These are phyloP conservation scores for Leccinum subfulvum DNA, from an alignment of 1,284 basidiomycete genomes.

Conservation along the genomic window DNA sequence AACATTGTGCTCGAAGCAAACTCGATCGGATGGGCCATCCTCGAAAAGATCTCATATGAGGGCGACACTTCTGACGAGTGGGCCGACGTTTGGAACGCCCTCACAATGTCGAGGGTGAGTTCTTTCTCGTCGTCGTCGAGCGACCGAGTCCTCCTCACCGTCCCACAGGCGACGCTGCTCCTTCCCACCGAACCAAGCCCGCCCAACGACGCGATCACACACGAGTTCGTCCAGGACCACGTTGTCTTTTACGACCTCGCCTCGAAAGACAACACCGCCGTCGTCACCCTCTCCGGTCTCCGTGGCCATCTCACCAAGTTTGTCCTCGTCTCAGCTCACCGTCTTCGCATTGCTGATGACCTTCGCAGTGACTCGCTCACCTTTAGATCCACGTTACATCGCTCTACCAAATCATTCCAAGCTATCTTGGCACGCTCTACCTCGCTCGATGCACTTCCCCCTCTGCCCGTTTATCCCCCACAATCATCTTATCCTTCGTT, in stretches of 20 bases:
- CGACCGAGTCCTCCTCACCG: slow-evolving; percentile 2
- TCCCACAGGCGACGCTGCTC: slow-evolving; percentile 68
- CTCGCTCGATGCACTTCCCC: slow-evolving; percentile 49
- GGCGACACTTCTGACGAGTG: slow-evolving; percentile 64
- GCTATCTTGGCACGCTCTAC: slow-evolving; percentile 56
- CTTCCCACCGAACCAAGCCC: slow-evolving; percentile 62
- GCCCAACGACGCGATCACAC: slow-evolving; percentile 47
- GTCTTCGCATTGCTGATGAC: slow-evolving; percentile 6
- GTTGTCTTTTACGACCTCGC: slow-evolving; percentile 59
- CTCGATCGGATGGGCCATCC: slow-evolving; percentile 79
- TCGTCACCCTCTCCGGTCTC: slow-evolving; percentile 80
- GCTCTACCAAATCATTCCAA: slow-evolving; percentile 59
- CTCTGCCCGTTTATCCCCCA: slow-evolving; percentile 40
- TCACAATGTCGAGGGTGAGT: slow-evolving; percentile 69
- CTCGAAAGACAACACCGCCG: slow-evolving; percentile 44
- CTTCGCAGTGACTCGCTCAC: slow-evolving; percentile 53
- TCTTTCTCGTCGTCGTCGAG: slow-evolving; percentile 6
- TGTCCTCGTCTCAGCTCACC: slow-evolving; percentile 23
- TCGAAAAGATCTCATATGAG: slow-evolving; percentile 74
- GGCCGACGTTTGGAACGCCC: slow-evolving; percentile 69
- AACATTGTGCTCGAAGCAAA: slow-evolving; percentile 67
- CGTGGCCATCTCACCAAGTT: slow-evolving; percentile 66
- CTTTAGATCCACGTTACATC: slow-evolving; percentile 64
- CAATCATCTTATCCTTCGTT: slow-evolving; percentile 54
- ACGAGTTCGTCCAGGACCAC: slow-evolving; percentile 79